These are phyloP conservation scores for Cordyceps militaris DNA, from an alignment of 2,329 filamentous ascomycete genomes.

Conservation along the genomic window DNA sequence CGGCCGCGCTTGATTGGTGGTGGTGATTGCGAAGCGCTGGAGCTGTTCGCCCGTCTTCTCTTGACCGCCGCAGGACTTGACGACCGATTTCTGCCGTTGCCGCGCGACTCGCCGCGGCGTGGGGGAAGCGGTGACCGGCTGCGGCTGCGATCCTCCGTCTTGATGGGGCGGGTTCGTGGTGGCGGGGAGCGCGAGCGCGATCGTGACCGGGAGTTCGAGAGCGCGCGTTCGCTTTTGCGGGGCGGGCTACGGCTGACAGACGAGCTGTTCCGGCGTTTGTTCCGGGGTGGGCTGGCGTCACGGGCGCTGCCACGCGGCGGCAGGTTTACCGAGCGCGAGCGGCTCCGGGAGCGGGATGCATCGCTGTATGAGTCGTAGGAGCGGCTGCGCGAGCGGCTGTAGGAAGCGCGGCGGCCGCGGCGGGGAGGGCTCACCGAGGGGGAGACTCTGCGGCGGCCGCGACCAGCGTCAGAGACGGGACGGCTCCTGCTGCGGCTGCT, in stretches of 20 bases:
- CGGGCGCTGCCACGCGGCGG: background rate
- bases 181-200: background rate
- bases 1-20: constrained; percentile 27
- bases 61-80: constrained; percentile 22
- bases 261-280: constrained; percentile 6
- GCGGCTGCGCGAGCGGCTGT: constrained; percentile 11
- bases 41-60: constrained; percentile 18
- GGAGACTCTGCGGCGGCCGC: background rate
- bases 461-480: background rate
- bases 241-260: constrained; percentile 1
- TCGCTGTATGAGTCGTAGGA: constrained; percentile 11
- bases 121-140: background rate
- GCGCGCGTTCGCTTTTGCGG: constrained; percentile 1
- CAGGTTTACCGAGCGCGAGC: background rate
- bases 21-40: constrained; percentile 26
- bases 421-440: background rate
- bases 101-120: constrained; percentile 1
- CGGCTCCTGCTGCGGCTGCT: constrained; percentile 27
- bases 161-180: background rate
- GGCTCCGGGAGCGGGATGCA: constrained; percentile 1
- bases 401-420: background rate
- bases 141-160: constrained; percentile 1
- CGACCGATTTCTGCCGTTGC: constrained; percentile 7
- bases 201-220: constrained; percentile 5
- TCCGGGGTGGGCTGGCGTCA: constrained; percentile 3